phyloP scores from a whole-genome alignment of 2,329 filamentous ascomycete genomes.

The Nemania sp. region DNA sequence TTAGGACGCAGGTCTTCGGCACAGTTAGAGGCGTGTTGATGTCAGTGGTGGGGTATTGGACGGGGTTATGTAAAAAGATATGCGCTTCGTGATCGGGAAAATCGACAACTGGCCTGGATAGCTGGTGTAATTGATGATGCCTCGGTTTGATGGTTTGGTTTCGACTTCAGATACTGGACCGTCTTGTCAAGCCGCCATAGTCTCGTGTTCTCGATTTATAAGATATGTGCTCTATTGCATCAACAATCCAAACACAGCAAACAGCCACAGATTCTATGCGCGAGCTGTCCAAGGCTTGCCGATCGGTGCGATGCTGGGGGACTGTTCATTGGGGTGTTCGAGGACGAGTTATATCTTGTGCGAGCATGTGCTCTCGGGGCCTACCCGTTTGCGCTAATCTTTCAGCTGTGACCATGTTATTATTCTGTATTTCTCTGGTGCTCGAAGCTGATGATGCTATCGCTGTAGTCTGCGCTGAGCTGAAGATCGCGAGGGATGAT shows the following conservation, averaged over 20 bases:
- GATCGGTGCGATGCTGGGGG: not conserved
- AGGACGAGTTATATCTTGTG: too few relatives aligned
- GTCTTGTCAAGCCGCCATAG: not conserved
- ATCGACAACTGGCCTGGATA: not conserved
- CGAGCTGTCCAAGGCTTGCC: not conserved
- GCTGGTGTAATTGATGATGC: not conserved
- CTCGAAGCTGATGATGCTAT: not conserved
- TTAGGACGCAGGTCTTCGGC: conserved; percentile 39
- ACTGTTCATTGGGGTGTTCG: too few relatives aligned
- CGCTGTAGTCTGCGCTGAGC: not conserved
- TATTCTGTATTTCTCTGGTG: not conserved
- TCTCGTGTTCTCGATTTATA: not conserved
- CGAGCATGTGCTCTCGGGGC: too few relatives aligned
- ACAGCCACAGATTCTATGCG: not conserved
- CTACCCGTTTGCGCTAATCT: not conserved
- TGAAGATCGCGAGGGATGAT: not conserved
- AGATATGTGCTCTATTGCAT: not conserved
- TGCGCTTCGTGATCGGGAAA: not conserved
- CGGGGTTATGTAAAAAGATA: not conserved
- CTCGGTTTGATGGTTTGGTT: not conserved
- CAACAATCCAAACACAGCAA: not conserved
- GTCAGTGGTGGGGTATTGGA: not conserved
- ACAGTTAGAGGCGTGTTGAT: not conserved
- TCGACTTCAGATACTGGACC: not conserved
- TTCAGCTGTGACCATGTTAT: not conserved